Evolutionary conservation across 2,329 filamentous ascomycete species (phyloP).

Genomic region (Pestalotiopsis sp.): DNA sequence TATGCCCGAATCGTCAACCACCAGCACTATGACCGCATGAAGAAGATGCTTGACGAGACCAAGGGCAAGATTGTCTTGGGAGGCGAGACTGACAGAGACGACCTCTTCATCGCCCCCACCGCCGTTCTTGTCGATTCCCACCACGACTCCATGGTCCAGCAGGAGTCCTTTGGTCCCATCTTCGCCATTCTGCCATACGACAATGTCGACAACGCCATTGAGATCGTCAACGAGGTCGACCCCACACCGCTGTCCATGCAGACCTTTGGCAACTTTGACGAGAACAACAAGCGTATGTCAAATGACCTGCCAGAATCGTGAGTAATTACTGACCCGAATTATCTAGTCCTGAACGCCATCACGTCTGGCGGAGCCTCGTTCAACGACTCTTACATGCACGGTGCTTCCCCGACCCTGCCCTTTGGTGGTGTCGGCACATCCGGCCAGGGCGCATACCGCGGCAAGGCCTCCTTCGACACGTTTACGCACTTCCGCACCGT

Average conservation of each 20-base stretch:
- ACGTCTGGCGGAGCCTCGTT: slow-evolving; percentile 69
- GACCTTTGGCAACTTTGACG: slow-evolving; percentile 79
- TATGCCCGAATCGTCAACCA: slow-evolving; percentile 81
- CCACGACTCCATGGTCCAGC: slow-evolving; percentile 75
- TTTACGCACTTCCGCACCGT: slow-evolving; percentile 50
- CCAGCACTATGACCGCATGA: slow-evolving; percentile 78
- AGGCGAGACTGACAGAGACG: slow-evolving; percentile 76
- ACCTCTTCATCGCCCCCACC: slow-evolving; percentile 88
- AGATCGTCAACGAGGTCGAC: slow-evolving; percentile 77
- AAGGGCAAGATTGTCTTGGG: slow-evolving; percentile 86
- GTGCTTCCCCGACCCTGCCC: slow-evolving; percentile 67
- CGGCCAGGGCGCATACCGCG: slow-evolving; percentile 76
- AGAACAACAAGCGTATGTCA: slow-evolving; percentile 70
- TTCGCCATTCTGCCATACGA: slow-evolving; percentile 80
- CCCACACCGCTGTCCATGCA: slow-evolving; percentile 83
- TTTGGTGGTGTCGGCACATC: slow-evolving; percentile 86
- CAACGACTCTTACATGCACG: slow-evolving; percentile 72
- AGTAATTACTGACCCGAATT: neutral
- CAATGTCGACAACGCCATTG: slow-evolving; percentile 82
- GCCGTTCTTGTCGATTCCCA: slow-evolving; percentile 79
- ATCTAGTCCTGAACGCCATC: slow-evolving; percentile 58
- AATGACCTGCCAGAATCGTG: neutral
- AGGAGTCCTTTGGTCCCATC: slow-evolving; percentile 93
- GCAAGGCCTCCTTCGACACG: slow-evolving; percentile 70
- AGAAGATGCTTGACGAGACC: slow-evolving; percentile 85